Percentiles rank a stretch among this genome's conserved stretches.
Conservation (phyloP, 305 asterid species). For the Fraxinus sp. region DNA sequence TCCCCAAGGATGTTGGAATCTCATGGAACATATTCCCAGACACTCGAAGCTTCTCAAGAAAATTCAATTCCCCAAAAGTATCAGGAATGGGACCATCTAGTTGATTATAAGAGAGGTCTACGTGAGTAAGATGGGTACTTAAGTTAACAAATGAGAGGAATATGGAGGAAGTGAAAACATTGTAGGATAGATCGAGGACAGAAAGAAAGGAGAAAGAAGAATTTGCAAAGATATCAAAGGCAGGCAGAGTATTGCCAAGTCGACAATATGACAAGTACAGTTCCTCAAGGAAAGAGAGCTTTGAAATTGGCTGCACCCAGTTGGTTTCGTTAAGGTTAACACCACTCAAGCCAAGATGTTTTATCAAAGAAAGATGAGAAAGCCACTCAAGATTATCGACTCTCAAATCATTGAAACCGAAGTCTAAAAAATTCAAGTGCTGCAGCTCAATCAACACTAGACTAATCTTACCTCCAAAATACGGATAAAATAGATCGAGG, state of each 20-base stretch:
- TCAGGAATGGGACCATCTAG: conserved; percentile 8
- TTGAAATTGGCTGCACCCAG: not conserved
- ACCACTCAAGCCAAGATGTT: not conserved
- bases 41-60: not conserved
- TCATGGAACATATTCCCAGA: not conserved
- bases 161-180: not conserved
- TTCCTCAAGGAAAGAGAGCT: conserved; percentile 15
- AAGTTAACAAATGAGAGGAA: not conserved
- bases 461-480: not conserved
- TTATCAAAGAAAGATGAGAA: conserved; percentile 12
- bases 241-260: not conserved
- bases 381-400: not conserved
- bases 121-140: not conserved
- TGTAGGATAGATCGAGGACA: not conserved
- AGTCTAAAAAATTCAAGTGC: not conserved
- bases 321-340: not conserved
- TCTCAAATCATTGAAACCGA: not conserved
- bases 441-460: not conserved
- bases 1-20: not conserved
- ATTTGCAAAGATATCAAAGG: not conserved
- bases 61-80: not conserved
- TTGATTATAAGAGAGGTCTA: not conserved
- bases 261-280: conserved; percentile 2
- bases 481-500: not conserved
- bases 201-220: conserved; percentile 3